Conservation (phyloP, 352 stramenopile genomes). For the Pythium chondricola region DNA sequence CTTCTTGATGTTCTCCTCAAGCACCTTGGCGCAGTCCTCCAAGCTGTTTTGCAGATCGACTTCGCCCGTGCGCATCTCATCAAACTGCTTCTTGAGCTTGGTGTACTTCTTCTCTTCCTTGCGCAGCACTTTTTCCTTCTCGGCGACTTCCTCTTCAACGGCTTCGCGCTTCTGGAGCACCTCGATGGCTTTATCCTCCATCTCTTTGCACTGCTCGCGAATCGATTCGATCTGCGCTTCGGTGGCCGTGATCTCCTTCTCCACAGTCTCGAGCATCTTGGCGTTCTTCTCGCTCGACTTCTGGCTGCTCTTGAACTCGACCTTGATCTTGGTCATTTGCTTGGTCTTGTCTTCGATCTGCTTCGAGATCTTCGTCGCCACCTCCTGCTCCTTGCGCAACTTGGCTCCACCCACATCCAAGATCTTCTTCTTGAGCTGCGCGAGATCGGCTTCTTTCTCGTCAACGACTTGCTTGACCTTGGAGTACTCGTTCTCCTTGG, state of each 20-base stretch:
- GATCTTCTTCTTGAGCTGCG: constrained; percentile 92
- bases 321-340: constrained; percentile 79
- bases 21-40: constrained; percentile 90
- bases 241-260: constrained; percentile 70
- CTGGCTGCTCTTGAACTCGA: constrained; percentile 79
- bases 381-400: constrained; percentile 92
- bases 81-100: constrained; percentile 86
- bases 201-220: constrained; percentile 81
- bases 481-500: constrained; percentile 86
- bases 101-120: constrained; percentile 76
- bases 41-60: constrained; percentile 92
- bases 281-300: constrained; percentile 76
- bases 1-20: constrained; percentile 91
- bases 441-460: constrained; percentile 73
- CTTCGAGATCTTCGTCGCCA: constrained; percentile 71
- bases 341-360: constrained; percentile 88
- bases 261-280: constrained; percentile 49
- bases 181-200: constrained; percentile 91
- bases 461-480: constrained; percentile 58
- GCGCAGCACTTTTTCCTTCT: constrained; percentile 77
- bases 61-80: constrained; percentile 88
- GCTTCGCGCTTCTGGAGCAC: constrained; percentile 90
- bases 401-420: constrained; percentile 92
- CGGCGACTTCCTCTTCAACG: constrained; percentile 83
- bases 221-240: constrained; percentile 81